phyloP scores from a whole-genome alignment of 805 yeast genomes.

The Hanseniaspora taiwanica region DNA sequence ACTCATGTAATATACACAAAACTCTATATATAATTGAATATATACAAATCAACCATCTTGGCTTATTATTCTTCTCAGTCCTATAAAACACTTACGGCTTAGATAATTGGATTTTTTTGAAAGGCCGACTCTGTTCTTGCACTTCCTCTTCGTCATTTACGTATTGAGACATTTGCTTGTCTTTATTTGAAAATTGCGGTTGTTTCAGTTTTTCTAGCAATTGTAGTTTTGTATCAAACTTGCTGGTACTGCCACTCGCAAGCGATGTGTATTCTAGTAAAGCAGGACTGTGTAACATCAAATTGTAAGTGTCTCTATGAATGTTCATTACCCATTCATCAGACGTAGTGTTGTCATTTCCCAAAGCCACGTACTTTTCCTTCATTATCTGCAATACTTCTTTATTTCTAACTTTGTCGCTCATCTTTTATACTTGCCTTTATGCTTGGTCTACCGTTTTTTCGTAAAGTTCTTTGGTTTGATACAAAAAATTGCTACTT shows the following conservation, averaged over 20 bases:
- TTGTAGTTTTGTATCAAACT: conserved; percentile 15
- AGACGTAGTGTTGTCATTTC: conserved; percentile 56
- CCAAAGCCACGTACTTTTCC: conserved; percentile 59
- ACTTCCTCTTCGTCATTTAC: too few relatives aligned
- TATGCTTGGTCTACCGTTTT: neutral
- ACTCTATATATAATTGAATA: too few relatives aligned
- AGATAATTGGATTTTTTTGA: too few relatives aligned
- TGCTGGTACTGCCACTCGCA: conserved; percentile 11
- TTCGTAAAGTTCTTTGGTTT: neutral
- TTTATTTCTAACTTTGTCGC: conserved; percentile 51
- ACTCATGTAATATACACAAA: too few relatives aligned
- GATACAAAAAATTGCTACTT: too few relatives aligned
- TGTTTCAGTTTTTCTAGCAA: conserved; percentile 17
- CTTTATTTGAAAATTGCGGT: conserved; percentile 4
- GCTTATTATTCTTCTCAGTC: too few relatives aligned
- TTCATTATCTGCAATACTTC: conserved; percentile 44
- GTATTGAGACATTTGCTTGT: conserved; percentile 1
- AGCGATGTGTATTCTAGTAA: conserved; percentile 20
- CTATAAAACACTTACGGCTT: too few relatives aligned
- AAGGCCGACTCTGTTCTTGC: too few relatives aligned
- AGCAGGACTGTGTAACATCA: conserved; percentile 18
- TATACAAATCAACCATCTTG: too few relatives aligned
- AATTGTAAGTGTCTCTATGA: conserved; percentile 18
- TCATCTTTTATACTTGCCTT: conserved; percentile 23
- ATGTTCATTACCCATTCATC: conserved; percentile 54